These are phyloP conservation scores for Thoreauomyces humboldtii DNA, from an alignment of 192 early-diverging fungal genomes.

Conservation along the genomic window DNA sequence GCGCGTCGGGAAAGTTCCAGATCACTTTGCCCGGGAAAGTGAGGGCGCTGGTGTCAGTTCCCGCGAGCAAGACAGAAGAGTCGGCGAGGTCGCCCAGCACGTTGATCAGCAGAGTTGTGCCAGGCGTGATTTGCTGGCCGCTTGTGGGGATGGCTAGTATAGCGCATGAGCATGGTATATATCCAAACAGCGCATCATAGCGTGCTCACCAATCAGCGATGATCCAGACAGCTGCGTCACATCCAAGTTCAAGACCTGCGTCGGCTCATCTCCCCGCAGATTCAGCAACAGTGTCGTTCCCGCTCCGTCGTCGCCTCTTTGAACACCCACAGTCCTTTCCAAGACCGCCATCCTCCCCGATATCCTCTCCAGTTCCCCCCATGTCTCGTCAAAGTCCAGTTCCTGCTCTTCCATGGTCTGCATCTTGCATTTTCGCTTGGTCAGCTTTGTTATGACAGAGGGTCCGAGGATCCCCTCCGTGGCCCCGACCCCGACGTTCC, in stretches of 20 bases:
- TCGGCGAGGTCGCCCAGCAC: background rate
- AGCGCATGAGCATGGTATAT: background rate
- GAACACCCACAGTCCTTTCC: conserved; percentile 6
- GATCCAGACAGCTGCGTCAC: background rate
- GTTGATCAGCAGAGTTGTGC: conserved; percentile 8
- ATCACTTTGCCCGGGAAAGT: conserved; percentile 3
- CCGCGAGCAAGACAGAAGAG: background rate
- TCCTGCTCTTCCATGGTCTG: background rate
- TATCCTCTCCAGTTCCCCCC: background rate
- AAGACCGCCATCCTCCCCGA: background rate
- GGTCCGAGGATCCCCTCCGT: too few species aligned
- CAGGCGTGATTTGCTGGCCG: conserved; percentile 7
- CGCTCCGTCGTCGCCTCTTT: background rate
- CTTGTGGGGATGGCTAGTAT: background rate
- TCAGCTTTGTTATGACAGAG: background rate
- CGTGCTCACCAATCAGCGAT: background rate
- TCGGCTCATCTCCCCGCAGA: background rate
- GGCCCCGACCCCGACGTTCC: background rate
- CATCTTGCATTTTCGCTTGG: background rate
- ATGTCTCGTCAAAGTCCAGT: conserved; percentile 1
- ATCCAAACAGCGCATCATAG: background rate
- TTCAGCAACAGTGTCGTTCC: background rate
- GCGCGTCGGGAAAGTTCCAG: conserved; percentile 6
- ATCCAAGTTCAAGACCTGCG: conserved; percentile 4
- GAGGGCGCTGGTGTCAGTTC: conserved; percentile 10